Conservation (phyloP, 495 filamentous ascomycete species). For the Immersiella caudata region DNA sequence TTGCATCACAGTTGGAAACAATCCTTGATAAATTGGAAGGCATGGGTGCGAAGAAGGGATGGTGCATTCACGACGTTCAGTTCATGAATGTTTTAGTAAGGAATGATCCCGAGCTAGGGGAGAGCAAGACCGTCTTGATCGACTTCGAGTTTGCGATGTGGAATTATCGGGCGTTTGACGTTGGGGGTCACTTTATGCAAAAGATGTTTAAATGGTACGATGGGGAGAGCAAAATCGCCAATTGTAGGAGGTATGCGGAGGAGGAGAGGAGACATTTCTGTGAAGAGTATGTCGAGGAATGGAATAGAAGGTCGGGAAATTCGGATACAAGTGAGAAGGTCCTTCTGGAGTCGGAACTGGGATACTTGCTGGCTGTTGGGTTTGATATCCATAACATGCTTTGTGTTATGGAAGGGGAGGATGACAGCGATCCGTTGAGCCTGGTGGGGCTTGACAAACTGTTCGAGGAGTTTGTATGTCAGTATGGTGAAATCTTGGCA, state of each 20-base stretch:
- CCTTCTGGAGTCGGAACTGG: conserved; percentile 36
- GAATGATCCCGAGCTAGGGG: conserved; percentile 28
- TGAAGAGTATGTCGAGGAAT: conserved; percentile 34
- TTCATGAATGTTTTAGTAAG: conserved; percentile 41
- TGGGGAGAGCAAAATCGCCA: conserved; percentile 35
- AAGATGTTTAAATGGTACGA: conserved; percentile 45
- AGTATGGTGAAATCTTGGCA: no score
- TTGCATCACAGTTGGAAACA: conserved; percentile 24
- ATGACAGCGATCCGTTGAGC: conserved; percentile 35
- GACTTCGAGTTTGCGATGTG: conserved; percentile 41
- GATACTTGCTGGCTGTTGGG: conserved; percentile 36
- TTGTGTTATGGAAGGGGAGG: conserved; percentile 33
- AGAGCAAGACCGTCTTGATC: conserved; percentile 36
- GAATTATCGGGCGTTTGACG: conserved; percentile 41
- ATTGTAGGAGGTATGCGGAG: conserved; percentile 36
- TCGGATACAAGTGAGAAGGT: conserved; percentile 38
- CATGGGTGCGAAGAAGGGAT: conserved; percentile 31
- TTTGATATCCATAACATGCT: conserved; percentile 43
- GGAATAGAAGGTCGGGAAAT: conserved; percentile 36
- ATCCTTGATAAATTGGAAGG: conserved; percentile 32
- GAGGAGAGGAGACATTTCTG: conserved; percentile 42
- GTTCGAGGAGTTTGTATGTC: conserved; percentile 34
- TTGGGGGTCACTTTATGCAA: conserved; percentile 43
- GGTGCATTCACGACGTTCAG: conserved; percentile 42
- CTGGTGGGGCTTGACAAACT: conserved; percentile 36